Evolutionary conservation across 306 rosid genomes (phyloP).

Genomic region (Rosa chinensis): DNA sequence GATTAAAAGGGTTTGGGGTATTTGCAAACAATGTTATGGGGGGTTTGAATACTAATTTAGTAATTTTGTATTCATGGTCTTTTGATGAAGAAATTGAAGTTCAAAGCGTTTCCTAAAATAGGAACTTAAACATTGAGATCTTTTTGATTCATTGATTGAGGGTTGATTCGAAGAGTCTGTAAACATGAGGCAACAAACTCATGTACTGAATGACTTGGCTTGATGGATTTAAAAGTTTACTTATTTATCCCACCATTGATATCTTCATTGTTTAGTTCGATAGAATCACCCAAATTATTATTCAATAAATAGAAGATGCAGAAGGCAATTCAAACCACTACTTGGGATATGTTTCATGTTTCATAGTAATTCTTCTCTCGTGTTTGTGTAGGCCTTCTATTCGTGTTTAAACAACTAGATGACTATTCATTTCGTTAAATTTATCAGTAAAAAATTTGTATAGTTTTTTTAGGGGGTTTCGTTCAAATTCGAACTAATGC

Average conservation of each 20-base stretch:
- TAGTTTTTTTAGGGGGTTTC: too few relatives aligned
- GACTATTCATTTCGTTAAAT: background rate
- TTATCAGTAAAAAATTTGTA: too few relatives aligned
- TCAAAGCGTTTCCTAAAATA: background rate
- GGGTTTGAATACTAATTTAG: background rate
- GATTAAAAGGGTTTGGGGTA: background rate
- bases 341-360: too few relatives aligned
- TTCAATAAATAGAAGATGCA: too few relatives aligned
- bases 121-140: background rate
- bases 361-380: background rate
- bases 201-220: background rate
- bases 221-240: background rate
- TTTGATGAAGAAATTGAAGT: background rate
- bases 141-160: background rate
- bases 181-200: background rate
- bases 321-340: background rate
- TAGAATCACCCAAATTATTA: too few relatives aligned
- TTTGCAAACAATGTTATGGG: background rate
- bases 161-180: background rate
- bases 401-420: background rate
- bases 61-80: background rate
- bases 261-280: too few relatives aligned
- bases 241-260: too few relatives aligned
- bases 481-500: too few relatives aligned
- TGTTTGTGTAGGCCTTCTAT: background rate